phyloP scores from a whole-genome alignment of 176 grass and related monocot species.

The Aechmea fasciata region DNA sequence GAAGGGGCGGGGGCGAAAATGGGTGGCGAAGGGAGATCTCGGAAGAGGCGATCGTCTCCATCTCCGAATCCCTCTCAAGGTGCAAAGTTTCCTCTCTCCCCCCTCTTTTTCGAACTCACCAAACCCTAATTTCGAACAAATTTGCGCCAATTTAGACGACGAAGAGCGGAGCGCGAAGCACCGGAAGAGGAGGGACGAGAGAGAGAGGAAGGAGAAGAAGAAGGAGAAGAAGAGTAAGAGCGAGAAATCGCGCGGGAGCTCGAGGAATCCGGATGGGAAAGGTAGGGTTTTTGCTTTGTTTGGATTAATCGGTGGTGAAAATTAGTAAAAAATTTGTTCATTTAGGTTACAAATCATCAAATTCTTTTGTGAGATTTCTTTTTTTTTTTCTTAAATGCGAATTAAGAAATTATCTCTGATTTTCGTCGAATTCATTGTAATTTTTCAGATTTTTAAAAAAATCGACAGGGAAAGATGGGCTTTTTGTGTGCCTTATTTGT shows the following conservation, averaged over 20 bases:
- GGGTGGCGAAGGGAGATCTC: constrained; percentile 54
- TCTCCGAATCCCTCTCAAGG: constrained; percentile 27
- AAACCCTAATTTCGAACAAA: background rate
- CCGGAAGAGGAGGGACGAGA: constrained; percentile 33
- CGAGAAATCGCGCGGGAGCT: constrained; percentile 27
- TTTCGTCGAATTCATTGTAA: too few species aligned
- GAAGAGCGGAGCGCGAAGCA: constrained; percentile 47
- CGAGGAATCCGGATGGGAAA: constrained; percentile 49
- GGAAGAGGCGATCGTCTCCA: constrained; percentile 47
- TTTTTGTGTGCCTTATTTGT: too few species aligned
- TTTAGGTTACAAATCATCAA: background rate
- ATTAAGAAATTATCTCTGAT: background rate
- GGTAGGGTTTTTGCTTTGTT: constrained; percentile 30
- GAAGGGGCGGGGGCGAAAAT: constrained; percentile 18
- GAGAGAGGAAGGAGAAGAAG: constrained; percentile 44
- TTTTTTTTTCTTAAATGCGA: background rate
- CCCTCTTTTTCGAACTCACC: background rate
- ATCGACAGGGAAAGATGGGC: too few species aligned
- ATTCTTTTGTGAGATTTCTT: background rate
- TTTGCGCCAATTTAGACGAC: constrained; percentile 40
- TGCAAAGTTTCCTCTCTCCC: background rate
- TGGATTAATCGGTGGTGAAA: background rate
- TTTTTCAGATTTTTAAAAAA: too few species aligned
- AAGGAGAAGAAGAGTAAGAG: constrained; percentile 44
- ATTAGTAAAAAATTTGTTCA: background rate